Evolutionary conservation across 192 early-diverging fungal genomes (phyloP).

Genomic region (Linderina pennispora): DNA sequence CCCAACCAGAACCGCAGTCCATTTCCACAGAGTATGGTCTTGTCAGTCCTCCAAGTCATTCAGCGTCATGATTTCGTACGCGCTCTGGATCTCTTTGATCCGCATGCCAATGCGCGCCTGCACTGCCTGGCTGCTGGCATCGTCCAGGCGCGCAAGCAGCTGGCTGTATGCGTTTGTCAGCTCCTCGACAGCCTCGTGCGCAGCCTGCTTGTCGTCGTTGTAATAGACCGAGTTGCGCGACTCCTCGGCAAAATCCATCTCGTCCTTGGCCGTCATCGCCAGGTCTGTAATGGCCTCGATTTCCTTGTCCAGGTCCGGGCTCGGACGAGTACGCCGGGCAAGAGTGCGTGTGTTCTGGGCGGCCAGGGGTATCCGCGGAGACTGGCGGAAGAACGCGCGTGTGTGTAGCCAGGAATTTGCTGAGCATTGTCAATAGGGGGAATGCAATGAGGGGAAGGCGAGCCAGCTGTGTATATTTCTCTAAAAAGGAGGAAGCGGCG

Average conservation of each 20-base stretch:
- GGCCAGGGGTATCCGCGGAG: not conserved
- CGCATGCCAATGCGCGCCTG: slow-evolving; percentile 37
- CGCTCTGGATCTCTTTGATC: slow-evolving; percentile 45
- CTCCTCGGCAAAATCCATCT: slow-evolving; percentile 47
- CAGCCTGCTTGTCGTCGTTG: slow-evolving; percentile 39
- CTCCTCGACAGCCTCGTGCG: slow-evolving; percentile 44
- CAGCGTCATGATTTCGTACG: slow-evolving; percentile 43
- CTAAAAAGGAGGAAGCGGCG: too few species aligned
- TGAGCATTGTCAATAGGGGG: slow-evolving; percentile 8
- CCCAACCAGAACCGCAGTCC: too few species aligned
- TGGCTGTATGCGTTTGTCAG: slow-evolving; percentile 21
- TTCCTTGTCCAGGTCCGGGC: slow-evolving; percentile 30
- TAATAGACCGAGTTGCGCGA: slow-evolving; percentile 47
- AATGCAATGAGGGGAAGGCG: too few species aligned
- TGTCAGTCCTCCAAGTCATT: slow-evolving; percentile 36
- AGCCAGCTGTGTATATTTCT: too few species aligned
- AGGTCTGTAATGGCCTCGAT: slow-evolving; percentile 41
- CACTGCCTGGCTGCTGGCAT: slow-evolving; percentile 13
- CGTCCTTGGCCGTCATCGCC: slow-evolving; percentile 40
- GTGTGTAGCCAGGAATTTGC: slow-evolving; percentile 8
- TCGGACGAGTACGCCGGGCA: not conserved
- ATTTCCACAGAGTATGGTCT: too few species aligned
- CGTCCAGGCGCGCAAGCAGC: slow-evolving; percentile 19
- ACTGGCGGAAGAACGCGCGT: slow-evolving; percentile 12
- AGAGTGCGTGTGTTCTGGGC: not conserved